Base-by-base conservation (phyloP, 257 asterid species). In the Ballota nigra region DNA sequence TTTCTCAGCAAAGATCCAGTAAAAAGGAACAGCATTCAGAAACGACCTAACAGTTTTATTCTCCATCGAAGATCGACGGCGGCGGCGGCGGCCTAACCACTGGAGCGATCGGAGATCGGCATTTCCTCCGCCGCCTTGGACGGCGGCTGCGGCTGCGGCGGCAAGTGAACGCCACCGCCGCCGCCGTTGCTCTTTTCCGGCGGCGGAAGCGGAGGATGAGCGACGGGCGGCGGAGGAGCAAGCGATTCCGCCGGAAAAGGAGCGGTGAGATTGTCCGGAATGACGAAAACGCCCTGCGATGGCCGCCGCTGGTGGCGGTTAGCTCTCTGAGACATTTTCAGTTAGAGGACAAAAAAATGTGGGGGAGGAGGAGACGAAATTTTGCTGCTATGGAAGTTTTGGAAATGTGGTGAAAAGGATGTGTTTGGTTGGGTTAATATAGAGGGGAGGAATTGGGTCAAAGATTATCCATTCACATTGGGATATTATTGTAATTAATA, bases 291-390 rank as follows among this genome's bases (percentile, higher is more conserved):
- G 9, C 91, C 77, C 80, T 88, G 97, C 1, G 97, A 90, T 10
- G 96, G 92, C 34, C 86, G 85, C 74, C 97, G 85, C 43, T 83
- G 88, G 82, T 90, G 97, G 64, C 93, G 97, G 83, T 72, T 76
- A 28, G 76, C 62, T 79, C 87, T 83, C 29, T 85, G 78, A 19
- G 97, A 88, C 97, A 88, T 88, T 73, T 60, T 26, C 8, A 12
- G 75, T 16, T 7, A 28, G 51, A 76, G 70, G 29, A 26, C 29
- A 26, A 24, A 45, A 58, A 77, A 75, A 67, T 68, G 76, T 18
- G 77, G 49, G 65, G 62, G 69, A 71, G 34, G n/a, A 60, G 20
- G n/a, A 34, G 52, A 56, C 6, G n/a, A 62, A 49, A 60, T 3
- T 20, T 36, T 31, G 69, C 22, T 40, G 62, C 55, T 74, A 57